These are phyloP conservation scores for Entomortierella lignicola DNA, from an alignment of 192 early-diverging fungal species.

Conservation along the genomic window DNA sequence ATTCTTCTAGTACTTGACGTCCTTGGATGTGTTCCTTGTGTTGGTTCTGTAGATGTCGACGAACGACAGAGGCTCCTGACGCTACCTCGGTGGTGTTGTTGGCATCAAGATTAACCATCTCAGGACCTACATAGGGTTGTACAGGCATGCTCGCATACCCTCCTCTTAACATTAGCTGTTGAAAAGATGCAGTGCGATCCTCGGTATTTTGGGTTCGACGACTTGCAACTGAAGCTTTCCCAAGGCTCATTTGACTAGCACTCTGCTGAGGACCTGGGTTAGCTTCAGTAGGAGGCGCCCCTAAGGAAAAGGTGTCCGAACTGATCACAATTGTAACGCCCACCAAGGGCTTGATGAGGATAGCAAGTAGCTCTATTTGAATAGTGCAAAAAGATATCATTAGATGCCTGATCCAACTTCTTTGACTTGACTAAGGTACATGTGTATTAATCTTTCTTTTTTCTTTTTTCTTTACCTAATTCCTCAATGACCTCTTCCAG, in stretches of 20 bases:
- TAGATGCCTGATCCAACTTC: too few species aligned
- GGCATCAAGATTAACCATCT: neutral
- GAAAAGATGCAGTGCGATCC: neutral
- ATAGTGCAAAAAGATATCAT: too few species aligned
- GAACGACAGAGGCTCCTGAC: neutral
- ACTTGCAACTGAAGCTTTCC: neutral
- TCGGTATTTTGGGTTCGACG: neutral
- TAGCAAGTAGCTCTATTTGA: slow-evolving; percentile 45
- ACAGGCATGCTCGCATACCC: too few species aligned
- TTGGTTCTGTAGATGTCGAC: neutral
- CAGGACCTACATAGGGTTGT: too few species aligned
- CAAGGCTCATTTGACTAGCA: slow-evolving; percentile 7
- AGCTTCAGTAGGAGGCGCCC: neutral
- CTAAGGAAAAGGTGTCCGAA: neutral
- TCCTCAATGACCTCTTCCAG: slow-evolving; percentile 54
- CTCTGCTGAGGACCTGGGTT: slow-evolving; percentile 13
- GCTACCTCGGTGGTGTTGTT: neutral
- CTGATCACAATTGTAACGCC: slow-evolving; percentile 31
- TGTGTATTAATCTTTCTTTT: too few species aligned
- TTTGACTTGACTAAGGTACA: too few species aligned
- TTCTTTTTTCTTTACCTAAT: slow-evolving; percentile 18
- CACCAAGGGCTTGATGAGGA: slow-evolving; percentile 47
- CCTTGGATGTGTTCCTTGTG: neutral
- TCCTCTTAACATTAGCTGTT: too few species aligned
- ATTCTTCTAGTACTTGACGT: slow-evolving; percentile 4